phyloP scores from a whole-genome alignment of 1,284 basidiomycete species.

The Marasmius tenuissimus region DNA sequence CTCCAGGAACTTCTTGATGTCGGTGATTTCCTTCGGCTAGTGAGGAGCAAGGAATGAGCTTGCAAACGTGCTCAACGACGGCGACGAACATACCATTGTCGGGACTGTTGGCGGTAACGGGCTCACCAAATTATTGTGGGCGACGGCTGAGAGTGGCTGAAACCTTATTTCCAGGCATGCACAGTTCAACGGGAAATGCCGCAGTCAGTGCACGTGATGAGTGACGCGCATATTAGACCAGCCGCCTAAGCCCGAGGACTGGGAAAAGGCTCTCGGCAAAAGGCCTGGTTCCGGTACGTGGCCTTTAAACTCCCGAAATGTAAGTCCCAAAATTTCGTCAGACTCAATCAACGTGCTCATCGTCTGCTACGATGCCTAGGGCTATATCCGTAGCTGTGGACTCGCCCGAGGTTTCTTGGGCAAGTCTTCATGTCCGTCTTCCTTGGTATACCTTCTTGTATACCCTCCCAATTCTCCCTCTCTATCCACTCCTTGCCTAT shows the following conservation, averaged over 20 bases:
- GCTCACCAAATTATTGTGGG: not conserved
- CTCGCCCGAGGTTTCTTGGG: slow-evolving; percentile 84
- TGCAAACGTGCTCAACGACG: not conserved
- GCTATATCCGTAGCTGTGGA: slow-evolving; percentile 57
- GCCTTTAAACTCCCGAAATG: not conserved
- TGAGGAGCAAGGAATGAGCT: not conserved
- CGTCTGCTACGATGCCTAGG: slow-evolving; percentile 7
- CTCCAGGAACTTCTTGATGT: slow-evolving; percentile 99
- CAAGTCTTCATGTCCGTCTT: slow-evolving; percentile 80
- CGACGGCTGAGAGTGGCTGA: not conserved
- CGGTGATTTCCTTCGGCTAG: slow-evolving; percentile 96
- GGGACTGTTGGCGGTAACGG: slow-evolving; percentile 2
- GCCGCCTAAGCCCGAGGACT: too few relatives aligned
- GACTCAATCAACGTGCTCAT: not conserved
- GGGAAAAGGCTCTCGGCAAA: not conserved
- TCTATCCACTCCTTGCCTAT: slow-evolving; percentile 91
- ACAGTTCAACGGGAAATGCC: not conserved
- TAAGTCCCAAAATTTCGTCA: not conserved
- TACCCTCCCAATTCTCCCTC: slow-evolving; percentile 77
- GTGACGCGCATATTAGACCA: too few relatives aligned
- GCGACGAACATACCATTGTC: slow-evolving; percentile 7
- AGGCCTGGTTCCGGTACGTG: not conserved
- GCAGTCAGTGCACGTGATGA: not conserved
- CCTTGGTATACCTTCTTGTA: slow-evolving; percentile 84
- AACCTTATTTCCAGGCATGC: not conserved